Percentiles rank a stretch among this genome's conserved stretches.
phyloP scores from a whole-genome alignment of 192 early-diverging fungal genomes.

The Gigaspora rosea region DNA sequence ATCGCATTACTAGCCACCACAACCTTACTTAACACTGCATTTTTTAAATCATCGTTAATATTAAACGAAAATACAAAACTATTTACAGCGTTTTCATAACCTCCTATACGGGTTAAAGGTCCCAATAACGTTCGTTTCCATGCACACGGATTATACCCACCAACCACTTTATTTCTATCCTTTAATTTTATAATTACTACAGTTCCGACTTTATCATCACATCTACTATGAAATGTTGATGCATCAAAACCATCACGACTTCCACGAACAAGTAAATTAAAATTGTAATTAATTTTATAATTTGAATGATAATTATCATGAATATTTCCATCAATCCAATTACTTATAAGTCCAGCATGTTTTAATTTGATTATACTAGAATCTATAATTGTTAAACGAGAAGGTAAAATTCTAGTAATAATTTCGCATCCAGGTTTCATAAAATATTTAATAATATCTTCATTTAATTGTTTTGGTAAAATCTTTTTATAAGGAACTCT shows the following conservation, averaged over 20 bases:
- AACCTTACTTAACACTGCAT: not conserved
- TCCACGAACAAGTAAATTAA: constrained; percentile 3
- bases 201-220: constrained; percentile 9
- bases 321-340: not conserved
- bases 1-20: not conserved
- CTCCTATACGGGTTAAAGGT: not conserved
- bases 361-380: constrained; percentile 7
- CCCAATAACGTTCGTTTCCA: constrained; percentile 17
- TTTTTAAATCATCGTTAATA: not conserved
- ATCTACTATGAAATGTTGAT: constrained; percentile 2
- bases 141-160: constrained; percentile 29
- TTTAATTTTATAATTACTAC: constrained; percentile 6
- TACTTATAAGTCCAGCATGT: constrained; percentile 8
- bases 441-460: not conserved
- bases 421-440: not conserved
- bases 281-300: not conserved
- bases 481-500: constrained; percentile 1
- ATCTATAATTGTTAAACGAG: not conserved
- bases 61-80: constrained; percentile 30
- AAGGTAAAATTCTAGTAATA: not conserved
- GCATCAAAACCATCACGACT: not conserved
- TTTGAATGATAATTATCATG: not conserved
- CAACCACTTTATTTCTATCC: not conserved
- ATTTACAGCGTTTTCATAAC: not conserved
- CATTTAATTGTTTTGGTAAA: not conserved